phyloP scores from a whole-genome alignment of 768 basidiomycete genomes.

The Amanita molliuscula region DNA sequence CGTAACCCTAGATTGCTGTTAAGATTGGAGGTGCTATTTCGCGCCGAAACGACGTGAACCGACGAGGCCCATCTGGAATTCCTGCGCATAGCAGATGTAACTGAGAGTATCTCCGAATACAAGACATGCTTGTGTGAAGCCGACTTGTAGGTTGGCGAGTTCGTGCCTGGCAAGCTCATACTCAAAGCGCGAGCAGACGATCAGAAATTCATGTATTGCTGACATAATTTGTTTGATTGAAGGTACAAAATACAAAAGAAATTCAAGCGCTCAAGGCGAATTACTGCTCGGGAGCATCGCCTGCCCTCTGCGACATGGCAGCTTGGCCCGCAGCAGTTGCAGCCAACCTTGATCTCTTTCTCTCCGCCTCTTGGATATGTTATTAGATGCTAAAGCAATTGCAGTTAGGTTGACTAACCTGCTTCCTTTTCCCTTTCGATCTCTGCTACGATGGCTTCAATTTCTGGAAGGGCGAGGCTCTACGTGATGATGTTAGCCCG shows the following conservation, averaged over 20 bases:
- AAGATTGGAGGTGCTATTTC: conserved; percentile 51
- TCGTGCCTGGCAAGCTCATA: neutral
- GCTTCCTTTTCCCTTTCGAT: conserved; percentile 98
- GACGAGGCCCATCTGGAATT: conserved; percentile 93
- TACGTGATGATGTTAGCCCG: conserved; percentile 19
- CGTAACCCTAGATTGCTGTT: conserved; percentile 70
- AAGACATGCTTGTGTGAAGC: conserved; percentile 71
- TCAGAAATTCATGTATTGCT: neutral
- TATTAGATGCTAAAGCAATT: neutral
- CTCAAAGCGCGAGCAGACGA: neutral
- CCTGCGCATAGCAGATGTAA: conserved; percentile 93
- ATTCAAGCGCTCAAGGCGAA: conserved; percentile 13
- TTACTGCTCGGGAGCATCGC: conserved; percentile 20
- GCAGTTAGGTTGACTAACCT: conserved; percentile 35
- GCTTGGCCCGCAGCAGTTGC: conserved; percentile 89
- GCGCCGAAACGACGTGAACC: conserved; percentile 46
- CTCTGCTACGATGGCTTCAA: conserved; percentile 83
- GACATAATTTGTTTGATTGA: conserved; percentile 10
- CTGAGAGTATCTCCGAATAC: conserved; percentile 81
- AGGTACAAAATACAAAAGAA: conserved; percentile 7
- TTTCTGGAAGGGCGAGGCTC: conserved; percentile 81
- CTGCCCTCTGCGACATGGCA: conserved; percentile 63
- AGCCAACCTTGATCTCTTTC: conserved; percentile 83
- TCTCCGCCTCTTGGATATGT: conserved; percentile 69
- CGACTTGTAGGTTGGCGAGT: conserved; percentile 15